These are phyloP conservation scores for Pseudotulostoma volvatum DNA, from an alignment of 495 filamentous ascomycete genomes.

Conservation along the genomic window DNA sequence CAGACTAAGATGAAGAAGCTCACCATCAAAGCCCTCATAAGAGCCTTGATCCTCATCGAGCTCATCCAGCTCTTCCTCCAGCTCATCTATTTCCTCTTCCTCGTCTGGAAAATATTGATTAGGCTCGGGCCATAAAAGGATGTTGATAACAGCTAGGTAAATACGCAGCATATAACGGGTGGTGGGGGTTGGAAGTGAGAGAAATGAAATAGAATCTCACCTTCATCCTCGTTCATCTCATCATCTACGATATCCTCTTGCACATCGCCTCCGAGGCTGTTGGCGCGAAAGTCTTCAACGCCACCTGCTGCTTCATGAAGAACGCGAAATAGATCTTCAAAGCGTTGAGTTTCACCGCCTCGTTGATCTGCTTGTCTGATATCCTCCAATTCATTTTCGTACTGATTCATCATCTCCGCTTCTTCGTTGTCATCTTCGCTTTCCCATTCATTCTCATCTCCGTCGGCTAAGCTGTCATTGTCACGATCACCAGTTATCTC, in stretches of 20 bases:
- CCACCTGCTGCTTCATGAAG: conserved; percentile 26
- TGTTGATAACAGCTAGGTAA: conserved; percentile 1
- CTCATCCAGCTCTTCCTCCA: conserved; percentile 34
- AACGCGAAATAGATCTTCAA: conserved; percentile 27
- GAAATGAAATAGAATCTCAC: conserved; percentile 37
- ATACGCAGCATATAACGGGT: conserved; percentile 6
- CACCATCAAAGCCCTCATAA: conserved; percentile 29
- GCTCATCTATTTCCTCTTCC: conserved; percentile 38
- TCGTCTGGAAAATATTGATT: conserved; percentile 13
- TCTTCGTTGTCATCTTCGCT: conserved; percentile 44
- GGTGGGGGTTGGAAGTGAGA: no score
- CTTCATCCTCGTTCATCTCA: conserved; percentile 51
- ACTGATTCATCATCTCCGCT: conserved; percentile 33
- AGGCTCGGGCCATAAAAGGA: no score
- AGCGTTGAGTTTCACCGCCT: conserved; percentile 40
- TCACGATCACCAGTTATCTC: conserved; percentile 48
- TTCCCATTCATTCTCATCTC: conserved; percentile 43
- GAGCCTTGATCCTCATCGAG: conserved; percentile 31
- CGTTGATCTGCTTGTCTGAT: conserved; percentile 51
- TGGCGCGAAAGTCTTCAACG: conserved; percentile 21
- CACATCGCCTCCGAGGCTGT: conserved; percentile 23
- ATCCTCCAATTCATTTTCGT: conserved; percentile 36
- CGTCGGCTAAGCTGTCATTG: conserved; percentile 42
- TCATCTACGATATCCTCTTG: conserved; percentile 46
- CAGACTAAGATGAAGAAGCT: conserved; percentile 1